Percentiles rank a stretch among this genome's conserved stretches.
These are phyloP conservation scores for Aphanocladium album DNA, from an alignment of 2,329 filamentous ascomycete species.

Conservation along the genomic window DNA sequence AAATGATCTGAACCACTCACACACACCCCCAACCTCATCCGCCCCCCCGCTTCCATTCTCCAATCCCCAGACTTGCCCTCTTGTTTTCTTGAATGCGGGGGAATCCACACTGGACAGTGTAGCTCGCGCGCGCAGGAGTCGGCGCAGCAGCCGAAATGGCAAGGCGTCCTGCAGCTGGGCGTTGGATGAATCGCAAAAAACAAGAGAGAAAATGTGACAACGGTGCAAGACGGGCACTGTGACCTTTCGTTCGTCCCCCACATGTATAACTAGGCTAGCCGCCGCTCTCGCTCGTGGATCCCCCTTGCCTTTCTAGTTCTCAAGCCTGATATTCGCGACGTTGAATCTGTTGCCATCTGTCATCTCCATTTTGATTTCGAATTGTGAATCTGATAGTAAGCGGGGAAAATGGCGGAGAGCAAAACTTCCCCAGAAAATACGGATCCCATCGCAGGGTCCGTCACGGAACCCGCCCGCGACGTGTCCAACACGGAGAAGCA, in stretches of 20 bases:
- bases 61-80: not conserved
- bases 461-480: not conserved
- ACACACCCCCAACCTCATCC: not conserved
- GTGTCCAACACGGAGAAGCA: not conserved
- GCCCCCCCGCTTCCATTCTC: not conserved
- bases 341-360: not conserved
- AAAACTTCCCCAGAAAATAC: not conserved
- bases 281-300: not conserved
- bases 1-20: conserved; percentile 5
- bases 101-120: not conserved
- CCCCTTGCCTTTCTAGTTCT: not conserved
- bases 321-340: not conserved
- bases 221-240: not conserved
- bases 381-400: too few species aligned
- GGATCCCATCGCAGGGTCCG: not conserved
- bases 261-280: conserved; percentile 1
- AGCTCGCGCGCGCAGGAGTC: not conserved
- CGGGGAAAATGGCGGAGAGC: not conserved
- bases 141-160: not conserved
- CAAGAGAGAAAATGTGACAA: not conserved
- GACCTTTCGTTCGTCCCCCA: not conserved
- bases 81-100: not conserved
- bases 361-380: not conserved
- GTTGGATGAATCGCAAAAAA: not conserved
- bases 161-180: not conserved